Percentiles rank a stretch among this genome's conserved stretches.
These are phyloP conservation scores for Scleroderma bovista DNA, from an alignment of 768 basidiomycete species.

Conservation along the genomic window DNA sequence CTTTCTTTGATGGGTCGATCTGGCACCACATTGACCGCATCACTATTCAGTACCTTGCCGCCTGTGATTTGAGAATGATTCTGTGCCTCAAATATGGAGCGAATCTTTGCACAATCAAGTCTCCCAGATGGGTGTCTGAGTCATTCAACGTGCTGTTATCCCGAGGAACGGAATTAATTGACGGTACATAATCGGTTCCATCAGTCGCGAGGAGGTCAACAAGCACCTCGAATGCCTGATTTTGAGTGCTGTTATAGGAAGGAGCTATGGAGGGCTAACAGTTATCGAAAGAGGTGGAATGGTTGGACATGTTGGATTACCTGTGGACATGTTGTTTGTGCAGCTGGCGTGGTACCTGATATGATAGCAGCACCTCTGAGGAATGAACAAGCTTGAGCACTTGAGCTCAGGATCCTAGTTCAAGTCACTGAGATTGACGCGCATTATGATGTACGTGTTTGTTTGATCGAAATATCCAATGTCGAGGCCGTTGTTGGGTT, in stretches of 20 bases:
- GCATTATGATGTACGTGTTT: no score
- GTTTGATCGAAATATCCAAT: no score
- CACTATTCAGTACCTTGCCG: background rate
- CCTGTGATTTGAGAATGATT: background rate
- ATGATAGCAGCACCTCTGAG: background rate
- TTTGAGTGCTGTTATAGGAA: constrained; percentile 12
- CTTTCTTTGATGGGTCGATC: background rate
- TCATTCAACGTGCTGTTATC: constrained; percentile 1
- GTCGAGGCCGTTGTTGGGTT: no score
- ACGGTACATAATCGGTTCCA: constrained; percentile 12
- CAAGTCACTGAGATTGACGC: no score
- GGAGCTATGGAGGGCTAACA: constrained; percentile 6
- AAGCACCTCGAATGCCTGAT: constrained; percentile 20
- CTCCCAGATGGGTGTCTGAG: constrained; percentile 25
- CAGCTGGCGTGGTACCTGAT: background rate
- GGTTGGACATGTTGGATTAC: background rate
- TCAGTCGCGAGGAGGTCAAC: constrained; percentile 28
- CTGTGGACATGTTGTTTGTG: background rate
- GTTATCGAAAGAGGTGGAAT: constrained; percentile 10
- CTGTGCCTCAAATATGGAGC: constrained; percentile 20
- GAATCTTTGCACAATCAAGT: constrained; percentile 28
- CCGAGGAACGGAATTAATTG: background rate
- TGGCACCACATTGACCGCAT: background rate
- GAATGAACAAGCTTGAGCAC: background rate
- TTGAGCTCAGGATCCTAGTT: background rate